Evolutionary conservation across 371 early-diverging fungal genomes (phyloP).

Genomic region (Apophysomyces variabilis): DNA sequence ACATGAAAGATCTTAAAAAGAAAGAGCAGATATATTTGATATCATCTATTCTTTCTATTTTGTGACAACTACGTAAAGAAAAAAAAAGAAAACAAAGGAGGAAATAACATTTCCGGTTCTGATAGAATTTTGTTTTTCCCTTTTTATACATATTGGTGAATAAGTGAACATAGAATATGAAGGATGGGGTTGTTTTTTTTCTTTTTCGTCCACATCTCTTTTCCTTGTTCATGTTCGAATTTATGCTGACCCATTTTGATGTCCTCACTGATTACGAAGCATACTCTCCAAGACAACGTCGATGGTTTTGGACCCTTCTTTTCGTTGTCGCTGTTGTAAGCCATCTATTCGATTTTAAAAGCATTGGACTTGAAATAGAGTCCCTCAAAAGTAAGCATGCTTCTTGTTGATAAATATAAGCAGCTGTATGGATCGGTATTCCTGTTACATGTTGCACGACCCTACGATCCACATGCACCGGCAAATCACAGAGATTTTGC

Average conservation of each 20-base stretch:
- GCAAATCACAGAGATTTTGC: not conserved
- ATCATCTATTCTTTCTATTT: conserved; percentile 7
- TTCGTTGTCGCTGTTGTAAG: not conserved
- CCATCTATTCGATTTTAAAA: not conserved
- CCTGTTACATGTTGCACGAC: not conserved
- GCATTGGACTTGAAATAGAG: not conserved
- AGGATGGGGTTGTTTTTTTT: not conserved
- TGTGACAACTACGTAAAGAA: not conserved
- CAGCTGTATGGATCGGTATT: conserved; percentile 1
- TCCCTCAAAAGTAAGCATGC: not conserved
- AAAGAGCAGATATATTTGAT: not conserved
- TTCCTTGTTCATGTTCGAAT: not conserved
- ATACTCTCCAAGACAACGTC: not conserved
- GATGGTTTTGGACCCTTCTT: not conserved
- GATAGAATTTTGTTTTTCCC: conserved; percentile 2
- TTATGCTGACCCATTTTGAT: not conserved
- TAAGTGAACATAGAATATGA: conserved; percentile 1
- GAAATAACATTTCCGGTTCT: conserved; percentile 4
- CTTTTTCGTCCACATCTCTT: not conserved
- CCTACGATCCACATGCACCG: not conserved
- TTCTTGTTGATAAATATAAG: not conserved
- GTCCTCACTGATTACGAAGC: not conserved
- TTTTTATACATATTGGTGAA: conserved; percentile 5
- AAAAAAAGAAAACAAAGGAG: not conserved
- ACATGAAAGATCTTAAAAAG: conserved; percentile 2